phyloP scores from a whole-genome alignment of 768 basidiomycete species.

The Amanita rubescens region DNA sequence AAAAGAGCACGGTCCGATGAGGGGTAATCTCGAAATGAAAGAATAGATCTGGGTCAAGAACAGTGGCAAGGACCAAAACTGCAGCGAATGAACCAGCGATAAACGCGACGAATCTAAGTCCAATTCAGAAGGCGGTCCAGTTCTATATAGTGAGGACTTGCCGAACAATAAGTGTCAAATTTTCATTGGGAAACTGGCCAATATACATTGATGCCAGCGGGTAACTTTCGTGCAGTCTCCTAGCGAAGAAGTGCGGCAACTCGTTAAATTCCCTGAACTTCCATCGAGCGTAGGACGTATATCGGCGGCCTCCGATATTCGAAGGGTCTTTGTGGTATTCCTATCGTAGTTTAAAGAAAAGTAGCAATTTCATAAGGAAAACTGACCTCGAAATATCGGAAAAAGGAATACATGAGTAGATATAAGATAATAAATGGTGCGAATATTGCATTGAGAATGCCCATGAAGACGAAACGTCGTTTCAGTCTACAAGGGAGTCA shows the following conservation, averaged over 20 bases:
- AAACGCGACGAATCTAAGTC: conserved; percentile 84
- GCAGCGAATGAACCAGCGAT: conserved; percentile 95
- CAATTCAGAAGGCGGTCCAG: neutral
- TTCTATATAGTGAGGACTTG: conserved; percentile 26
- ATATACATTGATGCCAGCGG: conserved; percentile 92
- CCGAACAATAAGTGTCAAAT: conserved; percentile 86
- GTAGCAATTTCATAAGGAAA: neutral
- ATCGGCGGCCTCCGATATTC: conserved; percentile 84
- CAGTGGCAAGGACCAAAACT: conserved; percentile 85
- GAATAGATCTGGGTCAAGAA: conserved; percentile 90
- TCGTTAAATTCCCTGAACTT: conserved; percentile 99
- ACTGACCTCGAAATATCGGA: conserved; percentile 96
- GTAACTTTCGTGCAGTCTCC: conserved; percentile 83
- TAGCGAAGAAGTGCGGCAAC: conserved; percentile 84
- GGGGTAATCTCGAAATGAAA: conserved; percentile 93
- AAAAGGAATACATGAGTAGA: conserved; percentile 97
- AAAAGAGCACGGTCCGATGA: conserved; percentile 91
- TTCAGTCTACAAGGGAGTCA: conserved; percentile 44
- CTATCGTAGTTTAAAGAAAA: conserved; percentile 33
- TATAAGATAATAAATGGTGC: conserved; percentile 97
- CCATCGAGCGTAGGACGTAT: conserved; percentile 95
- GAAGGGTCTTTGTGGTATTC: conserved; percentile 99
- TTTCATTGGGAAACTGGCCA: conserved; percentile 96
- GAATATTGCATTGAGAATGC: conserved; percentile 89
- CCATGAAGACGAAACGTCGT: conserved; percentile 94